phyloP scores from a whole-genome alignment of 768 basidiomycete genomes.

The Tylopilus cervinicoccineus region DNA sequence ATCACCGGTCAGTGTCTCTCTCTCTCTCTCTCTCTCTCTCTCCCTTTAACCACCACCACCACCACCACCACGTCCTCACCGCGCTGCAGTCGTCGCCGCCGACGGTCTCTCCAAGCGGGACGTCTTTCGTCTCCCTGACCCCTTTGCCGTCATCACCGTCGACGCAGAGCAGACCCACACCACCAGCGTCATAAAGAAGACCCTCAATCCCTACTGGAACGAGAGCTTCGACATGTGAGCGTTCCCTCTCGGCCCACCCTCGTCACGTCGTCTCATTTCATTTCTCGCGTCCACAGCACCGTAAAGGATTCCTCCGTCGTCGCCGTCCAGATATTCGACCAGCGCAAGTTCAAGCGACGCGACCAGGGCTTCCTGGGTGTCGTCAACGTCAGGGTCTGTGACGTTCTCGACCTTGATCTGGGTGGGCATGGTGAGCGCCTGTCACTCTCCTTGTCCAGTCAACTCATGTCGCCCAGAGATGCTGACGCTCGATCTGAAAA shows the following conservation, averaged over 20 bases:
- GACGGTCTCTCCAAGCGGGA: conserved; percentile 92
- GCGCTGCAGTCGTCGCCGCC: conserved; percentile 79
- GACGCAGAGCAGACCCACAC: conserved; percentile 98
- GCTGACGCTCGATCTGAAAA: conserved; percentile 94
- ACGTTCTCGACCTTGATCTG: conserved; percentile 86
- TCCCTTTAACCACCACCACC: no score
- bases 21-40: no score
- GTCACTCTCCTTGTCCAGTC: neutral
- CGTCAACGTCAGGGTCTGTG: conserved; percentile 89
- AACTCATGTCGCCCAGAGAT: conserved; percentile 58
- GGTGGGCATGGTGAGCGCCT: conserved; percentile 82
- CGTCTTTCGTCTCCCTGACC: conserved; percentile 94
- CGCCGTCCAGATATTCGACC: conserved; percentile 98
- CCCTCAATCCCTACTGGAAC: conserved; percentile 94
- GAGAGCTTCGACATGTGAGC: conserved; percentile 96
- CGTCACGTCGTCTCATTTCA: conserved; percentile 4
- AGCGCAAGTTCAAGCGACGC: conserved; percentile 96
- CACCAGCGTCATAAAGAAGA: conserved; percentile 95
- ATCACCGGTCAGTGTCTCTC: conserved; percentile 62
- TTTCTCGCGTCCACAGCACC: conserved; percentile 45
- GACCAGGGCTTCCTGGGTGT: conserved; percentile 99
- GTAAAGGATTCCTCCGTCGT: conserved; percentile 98
- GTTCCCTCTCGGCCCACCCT: no score
- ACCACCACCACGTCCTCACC: neutral
- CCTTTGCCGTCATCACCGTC: conserved; percentile 97